phyloP scores from a whole-genome alignment of 2,329 filamentous ascomycete genomes.

The Ustilaginoidea virens region DNA sequence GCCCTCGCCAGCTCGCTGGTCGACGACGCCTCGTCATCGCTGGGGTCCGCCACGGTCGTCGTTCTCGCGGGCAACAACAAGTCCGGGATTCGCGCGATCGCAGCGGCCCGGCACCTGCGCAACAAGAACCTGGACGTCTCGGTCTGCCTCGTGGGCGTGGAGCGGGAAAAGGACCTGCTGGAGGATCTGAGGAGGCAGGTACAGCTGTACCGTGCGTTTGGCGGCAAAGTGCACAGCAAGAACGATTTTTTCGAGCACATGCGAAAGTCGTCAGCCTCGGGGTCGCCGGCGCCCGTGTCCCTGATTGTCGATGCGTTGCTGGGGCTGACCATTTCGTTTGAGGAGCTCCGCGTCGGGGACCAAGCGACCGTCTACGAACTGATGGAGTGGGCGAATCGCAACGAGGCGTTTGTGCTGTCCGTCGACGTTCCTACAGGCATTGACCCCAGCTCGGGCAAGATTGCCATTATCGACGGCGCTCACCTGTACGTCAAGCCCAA shows the following conservation, averaged over 20 bases:
- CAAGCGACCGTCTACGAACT: slow-evolving; percentile 76
- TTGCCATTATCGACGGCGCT: slow-evolving; percentile 54
- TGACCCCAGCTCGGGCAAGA: slow-evolving; percentile 59
- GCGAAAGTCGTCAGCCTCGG: slow-evolving; percentile 26
- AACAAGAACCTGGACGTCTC: slow-evolving; percentile 71
- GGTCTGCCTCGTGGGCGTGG: slow-evolving; percentile 70
- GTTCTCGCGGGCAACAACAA: slow-evolving; percentile 94
- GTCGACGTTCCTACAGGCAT: slow-evolving; percentile 88
- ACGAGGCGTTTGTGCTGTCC: slow-evolving; percentile 65
- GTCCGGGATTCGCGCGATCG: slow-evolving; percentile 69
- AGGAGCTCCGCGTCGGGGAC: slow-evolving; percentile 70
- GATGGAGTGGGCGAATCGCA: slow-evolving; percentile 87
- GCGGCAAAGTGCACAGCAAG: slow-evolving; percentile 54
- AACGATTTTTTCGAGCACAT: slow-evolving; percentile 45
- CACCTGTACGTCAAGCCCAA: slow-evolving; percentile 68
- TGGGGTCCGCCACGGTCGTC: slow-evolving; percentile 34
- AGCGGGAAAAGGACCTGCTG: slow-evolving; percentile 66
- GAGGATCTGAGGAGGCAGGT: slow-evolving; percentile 71
- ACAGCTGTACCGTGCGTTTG: slow-evolving; percentile 69
- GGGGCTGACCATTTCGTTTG: slow-evolving; percentile 74
- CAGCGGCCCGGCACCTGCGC: slow-evolving; percentile 72
- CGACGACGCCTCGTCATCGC: slow-evolving; percentile 9
- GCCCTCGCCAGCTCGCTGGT: slow-evolving; percentile 21
- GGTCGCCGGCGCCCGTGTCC: slow-evolving; percentile 43
- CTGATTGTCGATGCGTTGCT: slow-evolving; percentile 82